These are phyloP conservation scores for Paulownia fortunei DNA, from an alignment of 257 asterid species.

Conservation along the genomic window DNA sequence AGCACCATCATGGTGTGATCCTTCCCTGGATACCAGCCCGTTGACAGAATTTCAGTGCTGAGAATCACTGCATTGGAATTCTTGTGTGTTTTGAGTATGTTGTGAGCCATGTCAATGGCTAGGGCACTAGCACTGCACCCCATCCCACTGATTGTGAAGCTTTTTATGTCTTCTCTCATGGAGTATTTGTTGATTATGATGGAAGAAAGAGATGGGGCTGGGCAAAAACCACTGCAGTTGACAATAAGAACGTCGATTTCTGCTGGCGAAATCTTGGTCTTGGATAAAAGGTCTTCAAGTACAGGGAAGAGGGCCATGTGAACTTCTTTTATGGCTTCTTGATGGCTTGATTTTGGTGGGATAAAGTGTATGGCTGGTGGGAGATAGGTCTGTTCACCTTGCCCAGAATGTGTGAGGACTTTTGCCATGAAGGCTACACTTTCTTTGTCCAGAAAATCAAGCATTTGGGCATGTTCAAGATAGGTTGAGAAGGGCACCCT, in stretches of 20 bases:
- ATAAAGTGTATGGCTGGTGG: conserved; percentile 73
- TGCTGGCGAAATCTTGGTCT: conserved; percentile 44
- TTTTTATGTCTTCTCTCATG: conserved; percentile 68
- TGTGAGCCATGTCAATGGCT: conserved; percentile 66
- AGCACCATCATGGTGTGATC: conserved; percentile 62
- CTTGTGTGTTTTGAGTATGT: conserved; percentile 52
- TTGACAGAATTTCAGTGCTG: conserved; percentile 81
- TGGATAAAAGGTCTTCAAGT: conserved; percentile 54
- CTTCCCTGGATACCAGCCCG: conserved; percentile 87
- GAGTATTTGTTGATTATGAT: conserved; percentile 51
- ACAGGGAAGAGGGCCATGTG: conserved; percentile 68
- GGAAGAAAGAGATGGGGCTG: conserved; percentile 73
- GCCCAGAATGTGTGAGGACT: conserved; percentile 66
- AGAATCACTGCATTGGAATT: conserved; percentile 64
- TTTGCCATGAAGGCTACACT: conserved; percentile 67
- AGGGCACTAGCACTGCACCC: conserved; percentile 91
- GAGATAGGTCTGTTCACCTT: conserved; percentile 67
- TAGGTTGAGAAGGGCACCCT: conserved; percentile 62
- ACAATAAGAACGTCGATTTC: conserved; percentile 77
- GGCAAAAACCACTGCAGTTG: conserved; percentile 95
- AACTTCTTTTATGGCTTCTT: conserved; percentile 63
- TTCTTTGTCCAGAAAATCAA: conserved; percentile 59
- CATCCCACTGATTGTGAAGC: conserved; percentile 80
- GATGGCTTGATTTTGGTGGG: conserved; percentile 71
- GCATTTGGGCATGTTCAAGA: conserved; percentile 61